phyloP scores from a whole-genome alignment of 1,139 yeast species.

The Debaryomyces fabryi region DNA sequence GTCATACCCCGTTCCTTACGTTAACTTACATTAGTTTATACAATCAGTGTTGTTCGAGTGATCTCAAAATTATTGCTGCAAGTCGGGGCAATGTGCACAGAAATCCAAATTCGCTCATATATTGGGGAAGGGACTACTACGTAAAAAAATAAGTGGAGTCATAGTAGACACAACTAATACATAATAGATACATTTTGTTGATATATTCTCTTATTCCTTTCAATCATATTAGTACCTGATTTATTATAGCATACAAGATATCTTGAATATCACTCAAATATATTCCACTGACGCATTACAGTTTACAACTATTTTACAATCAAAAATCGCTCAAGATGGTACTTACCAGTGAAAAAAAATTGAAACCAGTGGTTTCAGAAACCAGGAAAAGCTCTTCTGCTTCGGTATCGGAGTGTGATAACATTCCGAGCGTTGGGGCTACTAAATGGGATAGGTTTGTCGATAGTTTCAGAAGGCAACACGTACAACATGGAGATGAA shows the following conservation, averaged over 20 bases:
- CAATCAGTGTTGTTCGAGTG: not conserved
- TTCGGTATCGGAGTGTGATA: conserved; percentile 18
- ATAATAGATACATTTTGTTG: not conserved
- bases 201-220: not conserved
- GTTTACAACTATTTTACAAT: not conserved
- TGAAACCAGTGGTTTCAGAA: conserved; percentile 21
- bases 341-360: conserved; percentile 10
- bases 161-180: not conserved
- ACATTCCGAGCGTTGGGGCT: conserved; percentile 10
- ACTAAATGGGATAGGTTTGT: conserved; percentile 27
- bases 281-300: not conserved
- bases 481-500: conserved; percentile 20
- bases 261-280: not conserved
- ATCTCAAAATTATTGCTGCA: not conserved
- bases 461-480: conserved; percentile 33
- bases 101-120: not conserved
- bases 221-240: not conserved
- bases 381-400: conserved; percentile 16
- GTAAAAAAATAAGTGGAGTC: not conserved
- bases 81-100: not conserved
- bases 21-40: not conserved
- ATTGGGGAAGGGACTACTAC: not conserved
- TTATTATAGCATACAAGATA: not conserved
- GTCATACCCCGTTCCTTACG: not conserved
- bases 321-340: not conserved